A percentile compares a stretch with the other conserved stretches of the same genome.
Evolutionary conservation across 1,284 basidiomycete genomes (phyloP).

Genomic region (Sanghuangporus sanghuang): DNA sequence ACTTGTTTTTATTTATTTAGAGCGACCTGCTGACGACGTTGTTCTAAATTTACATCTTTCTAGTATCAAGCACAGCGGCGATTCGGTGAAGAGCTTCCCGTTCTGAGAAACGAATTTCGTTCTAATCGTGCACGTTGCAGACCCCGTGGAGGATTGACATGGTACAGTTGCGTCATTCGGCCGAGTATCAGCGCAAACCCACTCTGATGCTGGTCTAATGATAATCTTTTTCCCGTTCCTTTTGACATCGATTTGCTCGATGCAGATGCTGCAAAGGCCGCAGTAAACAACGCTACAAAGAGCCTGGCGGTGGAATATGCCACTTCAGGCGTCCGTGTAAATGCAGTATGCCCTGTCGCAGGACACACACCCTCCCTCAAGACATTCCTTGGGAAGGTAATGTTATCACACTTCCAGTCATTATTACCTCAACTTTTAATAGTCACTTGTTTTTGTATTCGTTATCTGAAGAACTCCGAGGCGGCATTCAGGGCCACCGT

Average conservation of each 20-base stretch:
- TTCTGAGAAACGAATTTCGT: not conserved
- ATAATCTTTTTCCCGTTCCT: not conserved
- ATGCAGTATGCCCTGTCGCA: slow-evolving; percentile 16
- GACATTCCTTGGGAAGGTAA: slow-evolving; percentile 15
- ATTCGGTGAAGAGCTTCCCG: slow-evolving; percentile 1
- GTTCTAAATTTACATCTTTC: not conserved
- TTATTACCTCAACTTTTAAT: not conserved
- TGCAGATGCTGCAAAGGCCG: slow-evolving; percentile 9
- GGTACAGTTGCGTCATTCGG: slow-evolving; percentile 16
- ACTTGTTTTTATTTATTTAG: not conserved
- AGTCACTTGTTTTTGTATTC: not conserved
- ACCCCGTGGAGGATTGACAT: slow-evolving; percentile 16
- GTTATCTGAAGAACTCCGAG: not conserved
- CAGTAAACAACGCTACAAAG: slow-evolving; percentile 11
- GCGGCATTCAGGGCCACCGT: slow-evolving; percentile 11
- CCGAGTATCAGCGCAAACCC: not conserved
- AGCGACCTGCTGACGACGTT: not conserved
- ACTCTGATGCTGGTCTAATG: not conserved
- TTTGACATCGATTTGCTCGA: not conserved
- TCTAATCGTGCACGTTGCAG: not conserved
- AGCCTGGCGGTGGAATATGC: slow-evolving; percentile 11
- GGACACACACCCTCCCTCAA: slow-evolving; percentile 11
- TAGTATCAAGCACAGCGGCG: slow-evolving; percentile 15
- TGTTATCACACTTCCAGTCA: not conserved
- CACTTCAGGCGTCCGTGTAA: slow-evolving; percentile 7